These are phyloP conservation scores for Acanthamoeba polyphaga DNA, from an alignment of 208 protist genomes.

Conservation along the genomic window DNA sequence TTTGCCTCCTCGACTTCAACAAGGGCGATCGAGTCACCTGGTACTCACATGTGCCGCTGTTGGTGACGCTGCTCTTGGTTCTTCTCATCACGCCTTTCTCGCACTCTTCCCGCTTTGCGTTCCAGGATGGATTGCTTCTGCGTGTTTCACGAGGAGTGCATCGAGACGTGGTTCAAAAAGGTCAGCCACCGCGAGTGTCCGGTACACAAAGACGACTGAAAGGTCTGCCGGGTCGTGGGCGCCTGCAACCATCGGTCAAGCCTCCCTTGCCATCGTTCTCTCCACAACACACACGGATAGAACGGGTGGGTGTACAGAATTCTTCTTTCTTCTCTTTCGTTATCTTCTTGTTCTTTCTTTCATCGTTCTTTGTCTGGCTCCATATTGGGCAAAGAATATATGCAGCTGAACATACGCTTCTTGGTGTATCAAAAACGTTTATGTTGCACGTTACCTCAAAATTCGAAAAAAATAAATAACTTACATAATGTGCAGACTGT, in stretches of 20 bases:
- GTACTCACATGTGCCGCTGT: neutral
- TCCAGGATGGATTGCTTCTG: conserved; percentile 71
- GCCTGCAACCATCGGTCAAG: too few relatives aligned
- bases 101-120: neutral
- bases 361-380: too few relatives aligned
- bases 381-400: too few relatives aligned
- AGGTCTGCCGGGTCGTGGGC: neutral
- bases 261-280: too few relatives aligned
- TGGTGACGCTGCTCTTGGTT: neutral
- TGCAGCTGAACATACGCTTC: too few relatives aligned
- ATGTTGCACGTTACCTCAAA: neutral
- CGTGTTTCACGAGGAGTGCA: conserved; percentile 60
- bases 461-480: neutral
- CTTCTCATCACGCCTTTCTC: too few relatives aligned
- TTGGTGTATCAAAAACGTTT: too few relatives aligned
- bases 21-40: conserved; percentile 50
- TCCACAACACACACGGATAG: too few relatives aligned
- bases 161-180: conserved; percentile 66
- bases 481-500: too few relatives aligned
- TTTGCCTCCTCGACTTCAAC: conserved; percentile 15
- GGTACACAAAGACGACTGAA: conserved; percentile 45
- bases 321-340: too few relatives aligned
- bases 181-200: conserved; percentile 22
- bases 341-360: too few relatives aligned
- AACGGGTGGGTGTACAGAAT: too few relatives aligned